Percentiles rank a stretch among this genome's conserved stretches.
phyloP scores from a whole-genome alignment of 2,329 filamentous ascomycete genomes.

The Simplicillium sp. region DNA sequence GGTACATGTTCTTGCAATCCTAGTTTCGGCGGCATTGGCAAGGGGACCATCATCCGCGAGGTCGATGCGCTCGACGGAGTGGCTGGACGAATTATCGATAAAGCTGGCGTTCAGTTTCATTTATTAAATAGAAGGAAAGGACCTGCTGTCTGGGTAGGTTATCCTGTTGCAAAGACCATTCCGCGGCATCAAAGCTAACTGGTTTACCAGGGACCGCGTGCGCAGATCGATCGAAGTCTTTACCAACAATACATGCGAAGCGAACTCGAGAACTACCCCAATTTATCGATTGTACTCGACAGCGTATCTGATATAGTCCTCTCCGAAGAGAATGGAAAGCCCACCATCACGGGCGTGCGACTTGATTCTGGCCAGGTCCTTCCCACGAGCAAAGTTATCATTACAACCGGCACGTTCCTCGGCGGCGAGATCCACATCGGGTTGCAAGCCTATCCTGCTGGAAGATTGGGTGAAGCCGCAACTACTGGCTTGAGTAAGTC shows the following conservation, averaged over 20 bases:
- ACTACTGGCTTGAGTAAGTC: conserved; percentile 91
- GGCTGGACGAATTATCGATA: conserved; percentile 81
- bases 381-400: conserved; percentile 71
- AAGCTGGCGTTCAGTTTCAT: conserved; percentile 89
- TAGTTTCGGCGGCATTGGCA: conserved; percentile 96
- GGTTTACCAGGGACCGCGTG: conserved; percentile 59
- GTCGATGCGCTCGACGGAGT: conserved; percentile 91
- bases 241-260: conserved; percentile 89
- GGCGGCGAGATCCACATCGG: conserved; percentile 96
- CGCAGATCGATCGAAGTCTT: conserved; percentile 85
- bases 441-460: conserved; percentile 72
- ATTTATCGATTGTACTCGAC: conserved; percentile 71
- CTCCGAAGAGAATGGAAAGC: conserved; percentile 45
- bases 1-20: conserved; percentile 96
- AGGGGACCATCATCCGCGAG: conserved; percentile 91
- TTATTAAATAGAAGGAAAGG: conserved; percentile 84
- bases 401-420: conserved; percentile 93
- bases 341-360: conserved; percentile 73
- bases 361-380: conserved; percentile 83
- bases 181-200: not conserved
- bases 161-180: not conserved
- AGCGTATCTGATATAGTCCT: conserved; percentile 85
- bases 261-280: conserved; percentile 69
- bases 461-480: conserved; percentile 86
- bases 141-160: conserved; percentile 74